These are phyloP conservation scores for Alternaria infectoria DNA, from an alignment of 2,329 filamentous ascomycete genomes.

Conservation along the genomic window DNA sequence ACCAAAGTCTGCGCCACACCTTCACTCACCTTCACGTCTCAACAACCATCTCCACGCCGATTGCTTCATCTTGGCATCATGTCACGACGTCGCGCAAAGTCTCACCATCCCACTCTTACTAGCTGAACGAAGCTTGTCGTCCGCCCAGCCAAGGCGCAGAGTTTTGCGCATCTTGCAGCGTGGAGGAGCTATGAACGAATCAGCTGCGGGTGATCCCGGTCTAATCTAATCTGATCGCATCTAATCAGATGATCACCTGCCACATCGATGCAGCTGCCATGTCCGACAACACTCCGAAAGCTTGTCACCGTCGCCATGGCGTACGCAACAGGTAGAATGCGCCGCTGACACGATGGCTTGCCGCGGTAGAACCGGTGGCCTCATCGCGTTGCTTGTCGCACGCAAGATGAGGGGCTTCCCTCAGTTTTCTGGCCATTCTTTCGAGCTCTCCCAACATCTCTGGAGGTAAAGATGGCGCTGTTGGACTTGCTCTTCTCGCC, in stretches of 20 bases:
- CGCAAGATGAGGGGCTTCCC: neutral
- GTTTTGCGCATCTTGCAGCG: neutral
- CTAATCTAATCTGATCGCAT: constrained; percentile 4
- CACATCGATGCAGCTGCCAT: neutral
- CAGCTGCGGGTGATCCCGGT: neutral
- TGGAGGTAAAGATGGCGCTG: neutral
- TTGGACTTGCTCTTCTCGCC: neutral
- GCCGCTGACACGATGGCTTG: neutral
- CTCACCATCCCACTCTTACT: neutral
- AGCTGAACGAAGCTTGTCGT: neutral
- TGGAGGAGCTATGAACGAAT: neutral
- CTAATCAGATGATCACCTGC: constrained; percentile 4
- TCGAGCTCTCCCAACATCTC: neutral
- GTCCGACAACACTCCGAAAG: neutral
- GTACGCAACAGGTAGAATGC: neutral
- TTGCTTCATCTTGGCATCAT: neutral
- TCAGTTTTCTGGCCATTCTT: neutral
- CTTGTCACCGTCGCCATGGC: neutral
- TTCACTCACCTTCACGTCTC: neutral
- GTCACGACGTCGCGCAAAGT: neutral
- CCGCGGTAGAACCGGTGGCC: neutral
- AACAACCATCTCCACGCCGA: neutral
- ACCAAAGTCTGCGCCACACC: neutral
- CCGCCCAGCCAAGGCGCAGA: neutral
- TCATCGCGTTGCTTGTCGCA: neutral